Percentiles rank a stretch among this genome's conserved stretches.
phyloP scores from a whole-genome alignment of 2,329 filamentous ascomycete genomes.

The Elsinoe batatas region DNA sequence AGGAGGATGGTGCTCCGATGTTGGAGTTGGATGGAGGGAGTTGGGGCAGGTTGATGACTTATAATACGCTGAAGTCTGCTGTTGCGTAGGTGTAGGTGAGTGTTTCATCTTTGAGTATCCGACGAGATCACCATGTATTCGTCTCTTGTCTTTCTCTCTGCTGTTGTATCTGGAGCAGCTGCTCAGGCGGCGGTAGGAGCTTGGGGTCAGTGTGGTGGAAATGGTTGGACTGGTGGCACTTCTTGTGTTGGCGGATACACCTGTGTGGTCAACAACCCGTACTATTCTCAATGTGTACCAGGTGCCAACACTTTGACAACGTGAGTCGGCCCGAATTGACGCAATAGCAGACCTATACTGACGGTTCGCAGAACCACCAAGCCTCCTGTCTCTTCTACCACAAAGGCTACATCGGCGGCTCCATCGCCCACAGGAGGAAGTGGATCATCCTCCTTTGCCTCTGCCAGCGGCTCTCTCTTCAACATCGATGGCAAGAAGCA shows the following conservation, averaged over 20 bases:
- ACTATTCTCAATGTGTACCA: slow-evolving; percentile 38
- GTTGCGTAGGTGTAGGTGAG: not conserved
- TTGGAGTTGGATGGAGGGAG: not conserved
- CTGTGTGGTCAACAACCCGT: slow-evolving; percentile 35
- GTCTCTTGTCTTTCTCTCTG: not conserved
- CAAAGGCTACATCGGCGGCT: not conserved
- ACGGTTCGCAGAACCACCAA: slow-evolving; percentile 7
- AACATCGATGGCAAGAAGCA: slow-evolving; percentile 35
- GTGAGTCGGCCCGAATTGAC: not conserved
- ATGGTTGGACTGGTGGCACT: slow-evolving; percentile 32
- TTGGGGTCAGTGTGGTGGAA: slow-evolving; percentile 39
- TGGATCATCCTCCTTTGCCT: slow-evolving; percentile 14
- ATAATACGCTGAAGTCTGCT: not conserved
- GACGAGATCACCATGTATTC: not conserved
- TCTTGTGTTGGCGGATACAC: slow-evolving; percentile 30
- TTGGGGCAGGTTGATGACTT: not conserved
- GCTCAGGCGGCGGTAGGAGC: slow-evolving; percentile 19
- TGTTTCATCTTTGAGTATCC: not conserved
- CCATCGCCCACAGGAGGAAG: not conserved
- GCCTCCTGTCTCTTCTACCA: not conserved
- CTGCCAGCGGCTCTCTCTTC: slow-evolving; percentile 24
- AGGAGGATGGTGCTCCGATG: too few species aligned
- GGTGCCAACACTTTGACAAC: not conserved
- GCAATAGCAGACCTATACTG: not conserved
- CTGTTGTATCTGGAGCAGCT: not conserved